Conservation (phyloP, 2,329 filamentous ascomycete species). For the Aspergillus fumigatus region DNA sequence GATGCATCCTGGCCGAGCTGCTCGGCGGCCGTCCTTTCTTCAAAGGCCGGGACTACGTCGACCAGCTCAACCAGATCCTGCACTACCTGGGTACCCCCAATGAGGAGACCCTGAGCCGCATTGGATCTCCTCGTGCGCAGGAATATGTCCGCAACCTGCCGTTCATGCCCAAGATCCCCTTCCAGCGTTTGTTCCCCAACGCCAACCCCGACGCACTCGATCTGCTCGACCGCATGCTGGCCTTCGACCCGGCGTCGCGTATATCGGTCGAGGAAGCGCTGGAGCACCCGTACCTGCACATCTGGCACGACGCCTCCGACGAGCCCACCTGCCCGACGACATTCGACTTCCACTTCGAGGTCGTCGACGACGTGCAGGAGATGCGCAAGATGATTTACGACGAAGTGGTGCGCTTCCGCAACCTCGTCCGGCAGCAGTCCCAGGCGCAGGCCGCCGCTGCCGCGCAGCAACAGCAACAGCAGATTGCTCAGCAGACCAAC, state of each 20-base stretch:
- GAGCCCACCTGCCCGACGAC: constrained; percentile 89
- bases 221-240: constrained; percentile 92
- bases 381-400: constrained; percentile 97
- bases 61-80: constrained; percentile 98
- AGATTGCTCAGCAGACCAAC: constrained; percentile 41
- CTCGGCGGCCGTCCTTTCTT: constrained; percentile 96
- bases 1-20: constrained; percentile 93
- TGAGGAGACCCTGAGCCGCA: constrained; percentile 87
- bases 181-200: constrained; percentile 82
- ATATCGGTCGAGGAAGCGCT: constrained; percentile 93
- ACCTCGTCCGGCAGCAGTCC: constrained; percentile 50
- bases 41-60: constrained; percentile 98
- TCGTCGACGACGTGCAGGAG: constrained; percentile 88
- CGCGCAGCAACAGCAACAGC: constrained; percentile 31
- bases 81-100: constrained; percentile 96
- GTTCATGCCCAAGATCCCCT: constrained; percentile 89
- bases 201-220: constrained; percentile 96
- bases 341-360: constrained; percentile 98
- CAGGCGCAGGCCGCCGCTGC: constrained; percentile 36
- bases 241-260: constrained; percentile 89
- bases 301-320: constrained; percentile 97
- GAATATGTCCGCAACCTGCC: constrained; percentile 97
- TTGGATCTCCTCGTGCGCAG: constrained; percentile 91
- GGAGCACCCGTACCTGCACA: constrained; percentile 92
- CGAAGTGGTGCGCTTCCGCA: constrained; percentile 85